Conservation (phyloP, 2,329 filamentous ascomycete species). For the Aureobasidium pullulans region DNA sequence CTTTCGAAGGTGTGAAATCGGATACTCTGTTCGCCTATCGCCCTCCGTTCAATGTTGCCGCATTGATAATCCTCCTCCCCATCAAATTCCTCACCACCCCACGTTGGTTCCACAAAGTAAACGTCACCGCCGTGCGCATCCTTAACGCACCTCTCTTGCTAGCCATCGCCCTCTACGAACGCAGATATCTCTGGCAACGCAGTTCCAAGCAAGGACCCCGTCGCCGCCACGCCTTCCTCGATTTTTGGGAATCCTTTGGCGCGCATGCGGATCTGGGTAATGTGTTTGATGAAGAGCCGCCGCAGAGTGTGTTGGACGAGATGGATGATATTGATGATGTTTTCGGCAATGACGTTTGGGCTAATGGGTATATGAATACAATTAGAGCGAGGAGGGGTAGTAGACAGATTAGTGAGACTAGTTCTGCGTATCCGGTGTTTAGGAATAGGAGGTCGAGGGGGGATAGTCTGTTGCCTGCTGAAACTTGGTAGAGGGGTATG, state of each 20-base stretch:
- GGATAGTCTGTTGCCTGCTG: slow-evolving; percentile 3
- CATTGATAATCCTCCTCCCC: slow-evolving; percentile 65
- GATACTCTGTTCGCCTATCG: slow-evolving; percentile 78
- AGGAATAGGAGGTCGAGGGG: slow-evolving; percentile 6
- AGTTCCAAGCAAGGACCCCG: slow-evolving; percentile 28
- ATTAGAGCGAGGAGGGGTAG: slow-evolving; percentile 8
- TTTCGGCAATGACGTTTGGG: slow-evolving; percentile 36
- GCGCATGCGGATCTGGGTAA: slow-evolving; percentile 64
- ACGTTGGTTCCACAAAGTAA: slow-evolving; percentile 85
- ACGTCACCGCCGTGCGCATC: slow-evolving; percentile 65
- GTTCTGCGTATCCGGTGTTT: slow-evolving; percentile 11
- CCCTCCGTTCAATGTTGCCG: slow-evolving; percentile 76
- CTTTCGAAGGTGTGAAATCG: slow-evolving; percentile 77
- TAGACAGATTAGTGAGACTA: slow-evolving; percentile 11
- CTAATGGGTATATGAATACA: slow-evolving; percentile 25
- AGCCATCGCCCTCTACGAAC: slow-evolving; percentile 62
- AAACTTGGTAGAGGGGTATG: background rate
- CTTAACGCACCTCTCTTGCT: slow-evolving; percentile 71
- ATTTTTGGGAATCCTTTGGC: slow-evolving; percentile 62
- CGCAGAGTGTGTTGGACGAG: slow-evolving; percentile 43
- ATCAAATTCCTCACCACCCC: slow-evolving; percentile 71
- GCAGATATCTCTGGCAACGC: slow-evolving; percentile 57
- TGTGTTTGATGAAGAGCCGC: slow-evolving; percentile 65
- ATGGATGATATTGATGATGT: slow-evolving; percentile 44
- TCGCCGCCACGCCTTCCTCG: slow-evolving; percentile 34